A percentile compares a stretch with the other conserved stretches of the same genome.
These are phyloP conservation scores for Didymosphaeria variabile DNA, from an alignment of 2,329 filamentous ascomycete genomes.

Conservation along the genomic window DNA sequence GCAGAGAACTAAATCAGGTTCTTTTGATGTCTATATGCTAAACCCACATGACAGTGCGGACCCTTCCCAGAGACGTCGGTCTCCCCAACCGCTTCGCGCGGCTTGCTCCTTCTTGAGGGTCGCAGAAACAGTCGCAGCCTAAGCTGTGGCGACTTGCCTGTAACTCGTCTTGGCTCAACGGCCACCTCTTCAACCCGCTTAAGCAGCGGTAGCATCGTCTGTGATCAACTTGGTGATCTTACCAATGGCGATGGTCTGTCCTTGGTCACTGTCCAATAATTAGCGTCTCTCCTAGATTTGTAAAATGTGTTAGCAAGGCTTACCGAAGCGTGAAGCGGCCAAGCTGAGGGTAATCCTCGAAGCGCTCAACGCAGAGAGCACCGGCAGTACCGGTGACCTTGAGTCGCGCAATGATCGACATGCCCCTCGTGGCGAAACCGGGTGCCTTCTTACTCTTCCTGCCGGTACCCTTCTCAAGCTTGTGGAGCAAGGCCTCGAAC, in stretches of 20 bases:
- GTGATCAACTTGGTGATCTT: slow-evolving; percentile 93
- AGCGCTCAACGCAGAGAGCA: slow-evolving; percentile 89
- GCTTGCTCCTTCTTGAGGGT: slow-evolving; percentile 5
- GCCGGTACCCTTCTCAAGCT: slow-evolving; percentile 91
- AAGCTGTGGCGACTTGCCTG: slow-evolving; percentile 9
- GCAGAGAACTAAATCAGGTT: slow-evolving; percentile 15
- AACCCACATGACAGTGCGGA: background rate
- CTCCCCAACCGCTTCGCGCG: background rate
- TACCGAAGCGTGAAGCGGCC: slow-evolving; percentile 45
- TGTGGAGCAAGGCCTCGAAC: slow-evolving; percentile 86
- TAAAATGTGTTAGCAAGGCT: background rate
- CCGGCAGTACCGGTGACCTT: slow-evolving; percentile 87
- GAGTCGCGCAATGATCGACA: slow-evolving; percentile 90
- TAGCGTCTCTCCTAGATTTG: slow-evolving; percentile 23
- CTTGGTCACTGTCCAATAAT: slow-evolving; percentile 62
- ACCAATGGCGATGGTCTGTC: slow-evolving; percentile 98
- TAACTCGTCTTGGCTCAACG: background rate
- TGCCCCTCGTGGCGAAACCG: slow-evolving; percentile 83
- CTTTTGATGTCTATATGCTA: slow-evolving; percentile 15
- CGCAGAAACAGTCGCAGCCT: slow-evolving; percentile 12
- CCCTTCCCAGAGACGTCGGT: background rate
- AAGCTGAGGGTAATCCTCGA: slow-evolving; percentile 90
- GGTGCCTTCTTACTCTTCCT: slow-evolving; percentile 94
- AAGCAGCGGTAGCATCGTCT: slow-evolving; percentile 27
- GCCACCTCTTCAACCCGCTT: slow-evolving; percentile 11